Evolutionary conservation across 2,329 filamentous ascomycete species (phyloP).

Genomic region (Hymenotorrendiella dingleyae): DNA sequence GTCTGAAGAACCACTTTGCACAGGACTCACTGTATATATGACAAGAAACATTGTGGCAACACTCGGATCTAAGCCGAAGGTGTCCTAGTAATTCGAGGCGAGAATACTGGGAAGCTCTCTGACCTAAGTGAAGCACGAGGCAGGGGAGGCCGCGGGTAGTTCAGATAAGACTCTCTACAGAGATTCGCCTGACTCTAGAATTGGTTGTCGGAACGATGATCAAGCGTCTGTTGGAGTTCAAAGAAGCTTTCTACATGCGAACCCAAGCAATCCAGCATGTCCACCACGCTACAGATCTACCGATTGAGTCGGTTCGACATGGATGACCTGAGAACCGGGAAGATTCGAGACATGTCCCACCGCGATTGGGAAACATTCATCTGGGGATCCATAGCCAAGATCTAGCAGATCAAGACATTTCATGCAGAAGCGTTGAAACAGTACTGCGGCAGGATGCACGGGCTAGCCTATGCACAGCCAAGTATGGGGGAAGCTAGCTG

Average conservation of each 20-base stretch:
- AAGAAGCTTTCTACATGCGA: slow-evolving; percentile 1
- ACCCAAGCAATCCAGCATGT: slow-evolving; percentile 4
- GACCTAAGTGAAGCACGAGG: slow-evolving; percentile 19
- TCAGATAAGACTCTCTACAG: slow-evolving; percentile 15
- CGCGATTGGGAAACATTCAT: not conserved
- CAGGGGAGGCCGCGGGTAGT: slow-evolving; percentile 12
- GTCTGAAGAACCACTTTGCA: slow-evolving; percentile 17
- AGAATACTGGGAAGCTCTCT: slow-evolving; percentile 13
- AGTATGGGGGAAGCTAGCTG: too few relatives aligned
- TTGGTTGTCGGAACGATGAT: slow-evolving; percentile 5
- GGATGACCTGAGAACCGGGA: slow-evolving; percentile 6
- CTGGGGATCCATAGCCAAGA: not conserved
- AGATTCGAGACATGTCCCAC: not conserved
- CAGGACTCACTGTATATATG: slow-evolving; percentile 32
- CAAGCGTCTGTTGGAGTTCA: slow-evolving; percentile 1
- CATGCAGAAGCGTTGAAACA: slow-evolving; percentile 16
- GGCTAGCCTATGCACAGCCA: slow-evolving; percentile 4
- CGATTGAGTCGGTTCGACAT: slow-evolving; percentile 5
- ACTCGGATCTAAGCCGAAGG: slow-evolving; percentile 1
- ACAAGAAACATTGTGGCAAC: slow-evolving; percentile 5
- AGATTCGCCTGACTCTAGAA: slow-evolving; percentile 13
- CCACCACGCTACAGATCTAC: slow-evolving; percentile 10
- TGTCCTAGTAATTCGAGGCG: slow-evolving; percentile 8
- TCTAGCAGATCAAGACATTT: slow-evolving; percentile 14
- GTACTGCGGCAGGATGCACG: slow-evolving; percentile 9